A percentile compares a stretch with the other conserved stretches of the same genome.
phyloP scores from a whole-genome alignment of 768 basidiomycete genomes.

The Macrocybe gigantea region DNA sequence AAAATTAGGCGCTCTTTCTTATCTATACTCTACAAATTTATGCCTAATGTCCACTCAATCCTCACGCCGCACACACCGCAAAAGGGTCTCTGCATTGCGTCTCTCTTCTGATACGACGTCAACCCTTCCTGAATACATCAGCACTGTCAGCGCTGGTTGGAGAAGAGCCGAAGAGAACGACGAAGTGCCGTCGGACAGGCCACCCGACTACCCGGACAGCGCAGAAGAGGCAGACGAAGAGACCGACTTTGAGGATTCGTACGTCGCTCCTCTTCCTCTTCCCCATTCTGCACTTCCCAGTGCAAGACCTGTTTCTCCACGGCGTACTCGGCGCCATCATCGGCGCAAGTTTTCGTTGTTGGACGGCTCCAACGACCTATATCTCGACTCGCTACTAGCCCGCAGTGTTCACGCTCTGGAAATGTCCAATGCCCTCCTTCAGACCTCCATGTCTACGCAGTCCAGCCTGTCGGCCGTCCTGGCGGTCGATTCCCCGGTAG shows the following conservation, averaged over 20 bases:
- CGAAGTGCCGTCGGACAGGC: slow-evolving; percentile 43
- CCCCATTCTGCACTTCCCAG: slow-evolving; percentile 14
- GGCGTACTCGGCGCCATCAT: slow-evolving; percentile 27
- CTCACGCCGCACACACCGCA: slow-evolving; percentile 32
- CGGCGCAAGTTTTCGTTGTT: slow-evolving; percentile 24
- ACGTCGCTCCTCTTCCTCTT: slow-evolving; percentile 14
- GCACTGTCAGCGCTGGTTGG: slow-evolving; percentile 4
- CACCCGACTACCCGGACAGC: slow-evolving; percentile 74
- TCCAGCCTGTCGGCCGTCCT: slow-evolving; percentile 44
- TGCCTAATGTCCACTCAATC: background rate
- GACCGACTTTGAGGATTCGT: slow-evolving; percentile 35
- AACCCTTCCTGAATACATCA: slow-evolving; percentile 60
- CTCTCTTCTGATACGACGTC: slow-evolving; percentile 64
- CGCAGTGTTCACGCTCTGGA: slow-evolving; percentile 83
- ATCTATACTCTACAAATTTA: too few species aligned
- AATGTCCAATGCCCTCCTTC: slow-evolving; percentile 75
- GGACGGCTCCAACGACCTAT: slow-evolving; percentile 38
- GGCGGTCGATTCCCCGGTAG: slow-evolving; percentile 38
- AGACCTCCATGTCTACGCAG: slow-evolving; percentile 71
- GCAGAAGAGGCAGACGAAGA: slow-evolving; percentile 75
- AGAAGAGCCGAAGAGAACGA: slow-evolving; percentile 8
- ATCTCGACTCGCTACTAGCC: slow-evolving; percentile 72
- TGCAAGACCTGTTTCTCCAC: slow-evolving; percentile 25
- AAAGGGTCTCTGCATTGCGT: slow-evolving; percentile 48
- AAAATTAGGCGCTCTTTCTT: background rate